Base-by-base conservation (phyloP, 2,329 filamentous ascomycete species). In the Amphichorda felina region DNA sequence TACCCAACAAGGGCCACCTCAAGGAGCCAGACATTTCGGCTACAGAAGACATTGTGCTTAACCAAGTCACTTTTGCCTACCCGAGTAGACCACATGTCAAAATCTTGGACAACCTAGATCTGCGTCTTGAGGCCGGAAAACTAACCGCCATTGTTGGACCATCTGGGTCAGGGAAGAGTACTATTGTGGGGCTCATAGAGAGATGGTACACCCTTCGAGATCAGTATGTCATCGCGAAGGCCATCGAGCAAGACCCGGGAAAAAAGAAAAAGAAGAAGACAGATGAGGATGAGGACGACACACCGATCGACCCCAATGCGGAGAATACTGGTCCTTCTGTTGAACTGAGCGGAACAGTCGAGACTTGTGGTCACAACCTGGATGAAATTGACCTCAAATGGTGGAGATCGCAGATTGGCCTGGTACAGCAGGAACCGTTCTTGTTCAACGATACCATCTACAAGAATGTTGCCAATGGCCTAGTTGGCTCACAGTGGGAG, bases 131-230 rank as follows among this genome's bases (percentile, higher is more conserved):
- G 40, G 64, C 71, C 7, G 77, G 78, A 15, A 80, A 82, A 47
- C 69, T 78, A 2, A 84, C 79, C 1, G 82, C 82, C 2, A 78
- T 87, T 14, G 81, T 87, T 15, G 82, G 82, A 0, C 72, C 79
- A 1, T 82, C 77, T 3, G 82, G 82, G 0, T 77, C 71, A 4
- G 82, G 82, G 1, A 88, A 87, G 52, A 82, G 75, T 34, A 87
- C 82, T 0, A 74, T 86, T 18, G 72, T 85, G 1, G 79, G 76
- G 0, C 57, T 87, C 3, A 60, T 86, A 3, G 75, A 86, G 48
- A 63, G 79, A 22, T 86, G 79, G 78, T 86, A 86, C 49, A 71
- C 74, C 2, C 60, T 80, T 1, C 59, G 67, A 25, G 61, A 68
- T 5, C 66, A 75, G 40, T 56, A 68, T 37, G 45, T 63, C n/a